These are phyloP conservation scores for Aspergillus brunneoviolaceus DNA, from an alignment of 2,329 filamentous ascomycete genomes.

Conservation along the genomic window DNA sequence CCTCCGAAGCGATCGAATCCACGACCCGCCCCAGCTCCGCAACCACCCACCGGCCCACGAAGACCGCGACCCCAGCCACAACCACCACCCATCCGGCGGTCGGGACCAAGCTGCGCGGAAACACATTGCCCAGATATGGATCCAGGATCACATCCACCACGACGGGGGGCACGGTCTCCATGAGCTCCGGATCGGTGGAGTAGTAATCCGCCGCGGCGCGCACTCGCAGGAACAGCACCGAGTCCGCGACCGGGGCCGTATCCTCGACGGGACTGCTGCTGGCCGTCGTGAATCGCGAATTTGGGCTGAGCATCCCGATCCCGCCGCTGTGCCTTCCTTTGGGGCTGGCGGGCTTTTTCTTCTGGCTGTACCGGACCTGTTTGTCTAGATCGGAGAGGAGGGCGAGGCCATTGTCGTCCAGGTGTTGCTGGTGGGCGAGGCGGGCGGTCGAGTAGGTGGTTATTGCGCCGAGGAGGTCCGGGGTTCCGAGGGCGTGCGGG, in stretches of 20 bases:
- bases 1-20: background rate
- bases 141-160: conserved; percentile 81
- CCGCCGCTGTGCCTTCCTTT: background rate
- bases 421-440: conserved; percentile 33
- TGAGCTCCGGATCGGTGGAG: conserved; percentile 69
- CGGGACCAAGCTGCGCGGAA: conserved; percentile 74
- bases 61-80: conserved; percentile 57
- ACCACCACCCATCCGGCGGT: conserved; percentile 67
- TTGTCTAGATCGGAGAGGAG: background rate
- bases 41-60: conserved; percentile 37
- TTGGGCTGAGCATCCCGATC: background rate
- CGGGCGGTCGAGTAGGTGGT: conserved; percentile 59
- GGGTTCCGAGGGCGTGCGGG: conserved; percentile 59
- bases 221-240: conserved; percentile 70
- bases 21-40: conserved; percentile 27
- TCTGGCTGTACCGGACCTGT: background rate
- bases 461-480: conserved; percentile 65
- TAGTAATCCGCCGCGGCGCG: conserved; percentile 82
- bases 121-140: conserved; percentile 74
- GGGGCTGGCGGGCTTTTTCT: background rate
- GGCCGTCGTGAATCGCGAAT: too few relatives aligned
- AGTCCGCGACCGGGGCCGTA: conserved; percentile 37
- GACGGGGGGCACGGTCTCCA: conserved; percentile 72
- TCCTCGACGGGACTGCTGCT: conserved; percentile 9
- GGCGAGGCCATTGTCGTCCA: background rate